phyloP scores from a whole-genome alignment of 2,329 filamentous ascomycete genomes.

The Xylariomycetidae sp. region DNA sequence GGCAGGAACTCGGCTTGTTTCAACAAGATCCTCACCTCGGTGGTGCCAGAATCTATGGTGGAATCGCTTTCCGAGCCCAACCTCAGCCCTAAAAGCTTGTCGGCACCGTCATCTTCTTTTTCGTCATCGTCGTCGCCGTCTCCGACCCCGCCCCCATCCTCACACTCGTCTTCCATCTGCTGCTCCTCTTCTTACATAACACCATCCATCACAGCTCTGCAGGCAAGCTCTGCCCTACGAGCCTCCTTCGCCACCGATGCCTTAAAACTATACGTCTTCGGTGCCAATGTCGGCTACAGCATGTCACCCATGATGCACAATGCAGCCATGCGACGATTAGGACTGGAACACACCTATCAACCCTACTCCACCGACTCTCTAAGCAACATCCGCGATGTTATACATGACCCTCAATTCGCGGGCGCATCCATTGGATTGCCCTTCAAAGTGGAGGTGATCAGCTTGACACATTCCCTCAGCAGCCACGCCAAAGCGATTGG shows the following conservation, averaged over 20 bases:
- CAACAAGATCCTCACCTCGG: constrained; percentile 58
- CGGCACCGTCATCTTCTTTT: too few relatives aligned
- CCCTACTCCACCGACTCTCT: constrained; percentile 58
- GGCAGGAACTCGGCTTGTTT: constrained; percentile 62
- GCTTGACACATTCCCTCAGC: constrained; percentile 62
- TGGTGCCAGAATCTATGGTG: constrained; percentile 39
- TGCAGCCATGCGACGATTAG: constrained; percentile 59
- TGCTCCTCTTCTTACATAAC: constrained; percentile 25
- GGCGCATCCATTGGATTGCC: constrained; percentile 67
- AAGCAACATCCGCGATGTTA: constrained; percentile 56
- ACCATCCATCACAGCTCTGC: constrained; percentile 50
- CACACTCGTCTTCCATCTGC: too few relatives aligned
- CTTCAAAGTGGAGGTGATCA: constrained; percentile 69
- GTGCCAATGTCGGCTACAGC: constrained; percentile 66
- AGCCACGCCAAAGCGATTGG: constrained; percentile 69
- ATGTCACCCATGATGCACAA: constrained; percentile 75
- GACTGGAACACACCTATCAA: constrained; percentile 63
- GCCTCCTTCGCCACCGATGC: constrained; percentile 61
- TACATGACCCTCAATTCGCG: constrained; percentile 62
- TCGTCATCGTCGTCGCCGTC: too few relatives aligned
- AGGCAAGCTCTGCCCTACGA: constrained; percentile 61
- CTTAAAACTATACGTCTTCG: constrained; percentile 68
- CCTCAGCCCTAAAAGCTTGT: too few relatives aligned
- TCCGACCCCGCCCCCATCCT: too few relatives aligned
- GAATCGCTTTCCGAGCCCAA: constrained; percentile 10